These are phyloP conservation scores for Phyllosticta ampelicida DNA, from an alignment of 2,329 filamentous ascomycete genomes.

Conservation along the genomic window DNA sequence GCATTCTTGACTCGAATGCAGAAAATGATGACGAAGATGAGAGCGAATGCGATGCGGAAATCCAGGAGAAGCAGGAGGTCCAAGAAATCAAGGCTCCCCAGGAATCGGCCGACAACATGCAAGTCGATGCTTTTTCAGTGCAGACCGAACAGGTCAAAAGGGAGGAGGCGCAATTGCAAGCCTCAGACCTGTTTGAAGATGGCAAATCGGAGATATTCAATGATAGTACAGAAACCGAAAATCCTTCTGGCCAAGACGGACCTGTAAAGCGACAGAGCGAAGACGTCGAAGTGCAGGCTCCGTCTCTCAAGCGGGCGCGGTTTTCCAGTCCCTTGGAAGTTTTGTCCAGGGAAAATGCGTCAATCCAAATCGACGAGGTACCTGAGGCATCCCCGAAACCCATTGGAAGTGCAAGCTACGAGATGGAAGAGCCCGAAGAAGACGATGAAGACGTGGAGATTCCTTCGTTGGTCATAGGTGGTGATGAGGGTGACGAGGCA, in stretches of 20 bases:
- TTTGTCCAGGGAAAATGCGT: background rate
- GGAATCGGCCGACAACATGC: background rate
- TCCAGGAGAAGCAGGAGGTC: slow-evolving; percentile 14
- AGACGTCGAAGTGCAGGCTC: background rate
- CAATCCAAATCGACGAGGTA: background rate
- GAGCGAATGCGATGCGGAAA: slow-evolving; percentile 16
- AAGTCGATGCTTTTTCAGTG: background rate
- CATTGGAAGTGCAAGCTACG: background rate
- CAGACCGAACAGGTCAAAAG: background rate
- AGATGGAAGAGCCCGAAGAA: slow-evolving; percentile 1
- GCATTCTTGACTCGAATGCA: background rate
- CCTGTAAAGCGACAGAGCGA: slow-evolving; percentile 5
- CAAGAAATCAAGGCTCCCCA: slow-evolving; percentile 1
- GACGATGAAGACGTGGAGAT: slow-evolving; percentile 8
- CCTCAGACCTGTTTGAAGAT: background rate
- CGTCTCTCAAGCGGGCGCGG: slow-evolving; percentile 5
- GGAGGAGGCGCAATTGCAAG: background rate
- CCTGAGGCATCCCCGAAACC: background rate
- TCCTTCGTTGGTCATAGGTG: slow-evolving; percentile 5
- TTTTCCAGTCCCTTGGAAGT: background rate
- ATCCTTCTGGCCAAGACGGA: background rate
- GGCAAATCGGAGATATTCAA: background rate
- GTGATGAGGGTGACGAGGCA: slow-evolving; percentile 3
- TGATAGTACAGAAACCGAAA: background rate
- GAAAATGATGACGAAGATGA: slow-evolving; percentile 17